Base-by-base conservation (phyloP, 768 basidiomycete species). In the Mycena galopus region DNA sequence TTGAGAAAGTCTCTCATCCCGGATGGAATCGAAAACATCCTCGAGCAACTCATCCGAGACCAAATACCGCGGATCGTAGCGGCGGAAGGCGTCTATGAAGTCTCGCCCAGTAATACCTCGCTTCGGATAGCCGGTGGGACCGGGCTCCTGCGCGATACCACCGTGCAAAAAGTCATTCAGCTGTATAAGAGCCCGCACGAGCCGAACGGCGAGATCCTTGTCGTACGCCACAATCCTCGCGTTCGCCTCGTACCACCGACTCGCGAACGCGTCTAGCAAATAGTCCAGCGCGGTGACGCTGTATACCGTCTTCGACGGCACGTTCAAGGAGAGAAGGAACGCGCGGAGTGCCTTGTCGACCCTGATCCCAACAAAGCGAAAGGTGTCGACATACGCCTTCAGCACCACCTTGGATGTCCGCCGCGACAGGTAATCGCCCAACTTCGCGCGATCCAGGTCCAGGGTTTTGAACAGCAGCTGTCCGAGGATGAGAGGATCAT, bases 231-330 rank as follows among this genome's bases (percentile, higher is more conserved):
- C 91, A 29, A 89, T 87, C 58, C 88, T 86, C 8, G 91, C 88
- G 78, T 99, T 99, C 23, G 94, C 93, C 71, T 96, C 94, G 77
- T 95, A 94, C 94, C 96, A 99, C 32, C 94, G 89, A 75, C 89
- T 88, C 17, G 96, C 94, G 79, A 99, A 96, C 12, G 92, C 89
- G 76, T 94, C 91, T 33, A 98, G 86, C 2, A 98, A 84, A 75
- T 91, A 87, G 74, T 96, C 94, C 35, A 92, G 80, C 6, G 88
- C 82, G 58, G 79, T 82, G 51, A 84, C 79, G 64, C 82, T 81
- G 59, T 85, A 82, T 19, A 82, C 75, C 19, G 79, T 66, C 61
- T 81, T 81, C 23, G 77, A 81, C 69, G 90, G 87, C 44, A 91
- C 75, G 76, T 93, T 87, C 42, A 98, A 80, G 9, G 96, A 92